Percentiles rank a stretch among this genome's conserved stretches.
These are phyloP conservation scores for Tulasnella sp. DNA, from an alignment of 768 basidiomycete genomes.

Conservation along the genomic window DNA sequence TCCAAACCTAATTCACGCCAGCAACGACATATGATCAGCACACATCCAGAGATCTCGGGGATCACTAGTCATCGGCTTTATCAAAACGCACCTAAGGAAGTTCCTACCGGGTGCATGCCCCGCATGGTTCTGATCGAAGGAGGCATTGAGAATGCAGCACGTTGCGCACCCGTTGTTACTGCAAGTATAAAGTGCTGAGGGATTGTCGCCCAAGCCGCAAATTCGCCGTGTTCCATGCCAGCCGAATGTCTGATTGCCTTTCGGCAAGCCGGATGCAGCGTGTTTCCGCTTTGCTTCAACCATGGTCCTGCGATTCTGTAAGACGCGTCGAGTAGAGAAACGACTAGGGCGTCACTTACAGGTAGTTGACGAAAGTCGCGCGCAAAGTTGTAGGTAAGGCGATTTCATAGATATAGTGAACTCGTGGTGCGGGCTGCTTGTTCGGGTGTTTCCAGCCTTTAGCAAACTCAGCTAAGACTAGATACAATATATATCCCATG, in stretches of 20 bases:
- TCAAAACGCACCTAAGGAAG: slow-evolving; percentile 2
- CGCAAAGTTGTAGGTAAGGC: not conserved
- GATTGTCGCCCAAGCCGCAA: slow-evolving; percentile 1
- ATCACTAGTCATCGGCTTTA: no score
- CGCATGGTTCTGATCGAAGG: not conserved
- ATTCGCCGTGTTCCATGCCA: slow-evolving; percentile 5
- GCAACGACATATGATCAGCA: no score
- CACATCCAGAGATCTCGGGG: no score
- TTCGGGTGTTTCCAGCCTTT: slow-evolving; percentile 2
- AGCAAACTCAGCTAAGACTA: not conserved
- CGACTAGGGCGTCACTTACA: not conserved
- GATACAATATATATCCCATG: not conserved
- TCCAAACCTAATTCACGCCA: slow-evolving; percentile 8
- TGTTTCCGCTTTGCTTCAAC: slow-evolving; percentile 6
- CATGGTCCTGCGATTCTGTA: not conserved
- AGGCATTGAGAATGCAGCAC: not conserved
- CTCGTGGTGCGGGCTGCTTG: not conserved
- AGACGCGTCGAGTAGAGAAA: not conserved
- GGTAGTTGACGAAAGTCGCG: not conserved
- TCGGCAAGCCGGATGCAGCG: not conserved
- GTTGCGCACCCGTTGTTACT: not conserved
- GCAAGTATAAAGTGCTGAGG: not conserved
- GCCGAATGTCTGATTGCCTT: slow-evolving; percentile 7
- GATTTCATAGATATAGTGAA: not conserved
- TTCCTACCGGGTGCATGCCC: slow-evolving; percentile 1